A percentile compares a stretch with the other conserved stretches of the same genome.
Conservation (phyloP, 148 eudicot genomes). For the Vaccinium darrowii region DNA sequence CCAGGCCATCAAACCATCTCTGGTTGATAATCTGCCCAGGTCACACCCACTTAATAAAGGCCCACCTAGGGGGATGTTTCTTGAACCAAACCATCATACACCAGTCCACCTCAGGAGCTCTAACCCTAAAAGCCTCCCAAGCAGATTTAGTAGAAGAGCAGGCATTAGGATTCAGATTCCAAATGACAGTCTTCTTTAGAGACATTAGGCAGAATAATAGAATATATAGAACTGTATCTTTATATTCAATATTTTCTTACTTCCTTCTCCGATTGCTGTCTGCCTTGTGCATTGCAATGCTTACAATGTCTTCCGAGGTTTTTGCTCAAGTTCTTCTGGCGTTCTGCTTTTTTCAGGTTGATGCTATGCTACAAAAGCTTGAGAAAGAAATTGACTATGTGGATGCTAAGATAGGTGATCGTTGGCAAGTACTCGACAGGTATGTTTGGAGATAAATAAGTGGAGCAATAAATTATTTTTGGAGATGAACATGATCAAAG, state of each 20-base stretch:
- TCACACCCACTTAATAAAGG: too few relatives aligned
- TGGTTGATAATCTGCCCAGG: too few relatives aligned
- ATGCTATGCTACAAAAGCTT: slow-evolving; percentile 88
- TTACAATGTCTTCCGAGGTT: background rate
- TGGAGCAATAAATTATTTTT: background rate
- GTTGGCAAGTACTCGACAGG: slow-evolving; percentile 87
- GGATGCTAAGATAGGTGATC: slow-evolving; percentile 86
- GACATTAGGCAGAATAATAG: background rate
- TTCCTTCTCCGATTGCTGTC: background rate
- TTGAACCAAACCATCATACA: too few relatives aligned
- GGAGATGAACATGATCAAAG: background rate
- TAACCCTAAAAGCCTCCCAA: too few relatives aligned
- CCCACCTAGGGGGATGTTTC: too few relatives aligned
- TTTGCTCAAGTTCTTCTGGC: background rate
- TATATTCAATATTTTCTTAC: too few relatives aligned
- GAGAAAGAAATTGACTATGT: slow-evolving; percentile 96
- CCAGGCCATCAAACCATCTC: too few relatives aligned
- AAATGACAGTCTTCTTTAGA: too few relatives aligned
- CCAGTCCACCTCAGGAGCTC: too few relatives aligned
- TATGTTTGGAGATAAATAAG: slow-evolving; percentile 15
- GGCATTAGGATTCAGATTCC: too few relatives aligned
- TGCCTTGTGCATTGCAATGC: background rate
- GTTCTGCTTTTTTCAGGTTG: slow-evolving; percentile 48
- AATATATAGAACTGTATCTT: background rate
- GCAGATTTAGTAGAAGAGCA: too few relatives aligned